These are phyloP conservation scores for Suaeda aralocaspica DNA, from an alignment of 148 eudicot species.

Conservation along the genomic window DNA sequence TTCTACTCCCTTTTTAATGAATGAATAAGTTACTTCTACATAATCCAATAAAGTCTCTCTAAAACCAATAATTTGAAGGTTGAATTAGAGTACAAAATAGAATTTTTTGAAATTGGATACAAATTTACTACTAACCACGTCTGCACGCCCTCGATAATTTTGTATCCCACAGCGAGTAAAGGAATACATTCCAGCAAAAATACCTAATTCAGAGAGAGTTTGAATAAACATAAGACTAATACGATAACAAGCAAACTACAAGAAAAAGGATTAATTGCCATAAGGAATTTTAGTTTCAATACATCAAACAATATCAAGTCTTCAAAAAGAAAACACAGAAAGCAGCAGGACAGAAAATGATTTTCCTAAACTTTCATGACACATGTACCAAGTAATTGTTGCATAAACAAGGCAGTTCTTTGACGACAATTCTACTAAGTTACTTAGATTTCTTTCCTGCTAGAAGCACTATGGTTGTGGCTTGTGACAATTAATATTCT, in stretches of 20 bases:
- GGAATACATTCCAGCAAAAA: conserved; percentile 73
- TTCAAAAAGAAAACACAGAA: background rate
- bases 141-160: conserved; percentile 61
- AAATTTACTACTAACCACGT: conserved; percentile 74
- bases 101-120: conserved; percentile 4
- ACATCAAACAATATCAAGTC: background rate
- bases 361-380: background rate
- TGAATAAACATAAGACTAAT: background rate
- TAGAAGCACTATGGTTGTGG: background rate
- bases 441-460: background rate
- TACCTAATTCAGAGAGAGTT: conserved; percentile 35
- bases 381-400: background rate
- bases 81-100: background rate
- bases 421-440: background rate
- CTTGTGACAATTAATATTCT: background rate
- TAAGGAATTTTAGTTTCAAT: background rate
- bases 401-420: background rate
- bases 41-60: background rate
- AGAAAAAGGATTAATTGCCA: background rate
- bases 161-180: conserved; percentile 68
- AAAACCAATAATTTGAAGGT: background rate
- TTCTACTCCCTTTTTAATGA: background rate
- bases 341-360: background rate
- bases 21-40: background rate
- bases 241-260: background rate